phyloP scores from a whole-genome alignment of 805 yeast genomes.

The Sugiyamaella marilandica region DNA sequence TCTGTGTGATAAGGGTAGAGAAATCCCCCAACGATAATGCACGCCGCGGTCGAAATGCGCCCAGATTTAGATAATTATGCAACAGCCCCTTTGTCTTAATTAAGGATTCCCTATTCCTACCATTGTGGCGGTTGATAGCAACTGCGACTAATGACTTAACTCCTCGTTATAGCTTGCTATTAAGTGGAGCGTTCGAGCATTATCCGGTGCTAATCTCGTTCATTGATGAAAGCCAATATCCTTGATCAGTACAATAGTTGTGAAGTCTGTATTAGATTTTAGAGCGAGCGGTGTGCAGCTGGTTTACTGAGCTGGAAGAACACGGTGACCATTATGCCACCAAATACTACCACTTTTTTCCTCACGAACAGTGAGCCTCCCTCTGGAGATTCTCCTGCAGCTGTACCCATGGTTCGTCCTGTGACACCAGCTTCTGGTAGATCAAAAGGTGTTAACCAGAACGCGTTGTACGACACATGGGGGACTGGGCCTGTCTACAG shows the following conservation, averaged over 20 bases:
- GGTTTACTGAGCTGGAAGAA: no score
- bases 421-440: not conserved
- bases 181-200: no score
- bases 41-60: not conserved
- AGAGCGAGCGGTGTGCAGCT: no score
- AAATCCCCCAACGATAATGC: not conserved
- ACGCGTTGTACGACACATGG: no score
- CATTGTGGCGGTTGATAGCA: not conserved
- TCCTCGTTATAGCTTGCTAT: no score
- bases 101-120: not conserved
- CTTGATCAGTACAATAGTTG: no score
- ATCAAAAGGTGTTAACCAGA: not conserved
- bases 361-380: constrained; percentile 14
- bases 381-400: not conserved
- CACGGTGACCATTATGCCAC: not conserved
- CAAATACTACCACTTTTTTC: constrained; percentile 11
- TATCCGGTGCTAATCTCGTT: no score
- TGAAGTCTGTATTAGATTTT: no score
- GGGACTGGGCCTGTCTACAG: not conserved
- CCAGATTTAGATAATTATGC: not conserved
- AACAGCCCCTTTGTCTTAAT: not conserved
- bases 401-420: not conserved
- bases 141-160: no score
- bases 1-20: not conserved
- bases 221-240: no score